phyloP scores from a whole-genome alignment of 805 yeast species.

The Yamadazyma akitaensis region DNA sequence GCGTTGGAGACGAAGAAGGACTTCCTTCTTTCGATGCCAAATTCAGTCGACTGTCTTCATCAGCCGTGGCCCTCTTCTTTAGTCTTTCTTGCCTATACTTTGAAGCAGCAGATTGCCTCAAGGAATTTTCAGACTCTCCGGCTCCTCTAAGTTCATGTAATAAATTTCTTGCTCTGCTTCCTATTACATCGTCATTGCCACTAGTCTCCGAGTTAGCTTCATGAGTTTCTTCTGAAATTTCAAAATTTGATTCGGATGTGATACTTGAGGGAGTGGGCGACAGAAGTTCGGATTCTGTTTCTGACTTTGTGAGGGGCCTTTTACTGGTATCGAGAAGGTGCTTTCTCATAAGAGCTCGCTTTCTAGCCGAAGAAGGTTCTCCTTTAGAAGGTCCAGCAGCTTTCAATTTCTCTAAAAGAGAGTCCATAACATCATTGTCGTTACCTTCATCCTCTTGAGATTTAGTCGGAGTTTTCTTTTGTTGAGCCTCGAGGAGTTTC shows the following conservation, averaged over 20 bases:
- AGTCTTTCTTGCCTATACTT: conserved; percentile 34
- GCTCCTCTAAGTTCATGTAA: conserved; percentile 55
- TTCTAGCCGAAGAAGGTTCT: conserved; percentile 76
- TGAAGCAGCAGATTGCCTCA: conserved; percentile 38
- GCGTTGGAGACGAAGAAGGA: not conserved
- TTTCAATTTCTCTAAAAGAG: conserved; percentile 77
- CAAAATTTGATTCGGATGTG: not conserved
- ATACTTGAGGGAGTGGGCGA: conserved; percentile 9
- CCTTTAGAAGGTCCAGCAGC: conserved; percentile 79
- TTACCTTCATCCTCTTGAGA: conserved; percentile 35
- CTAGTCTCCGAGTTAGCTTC: conserved; percentile 7
- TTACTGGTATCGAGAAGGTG: conserved; percentile 43
- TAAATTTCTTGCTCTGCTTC: conserved; percentile 59
- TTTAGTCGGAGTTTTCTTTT: conserved; percentile 19
- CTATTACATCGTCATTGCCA: conserved; percentile 33
- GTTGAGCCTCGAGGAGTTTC: conserved; percentile 51
- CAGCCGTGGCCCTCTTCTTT: conserved; percentile 6
- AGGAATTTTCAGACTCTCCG: conserved; percentile 15
- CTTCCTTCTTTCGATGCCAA: not conserved
- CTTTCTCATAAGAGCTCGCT: conserved; percentile 72
- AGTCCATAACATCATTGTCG: conserved; percentile 70
- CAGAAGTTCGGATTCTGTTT: conserved; percentile 4
- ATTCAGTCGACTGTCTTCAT: conserved; percentile 3
- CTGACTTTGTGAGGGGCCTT: conserved; percentile 1
- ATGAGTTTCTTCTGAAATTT: conserved; percentile 14